Evolutionary conservation across 306 rosid genomes (phyloP).

Genomic region (Sophora flavescens): DNA sequence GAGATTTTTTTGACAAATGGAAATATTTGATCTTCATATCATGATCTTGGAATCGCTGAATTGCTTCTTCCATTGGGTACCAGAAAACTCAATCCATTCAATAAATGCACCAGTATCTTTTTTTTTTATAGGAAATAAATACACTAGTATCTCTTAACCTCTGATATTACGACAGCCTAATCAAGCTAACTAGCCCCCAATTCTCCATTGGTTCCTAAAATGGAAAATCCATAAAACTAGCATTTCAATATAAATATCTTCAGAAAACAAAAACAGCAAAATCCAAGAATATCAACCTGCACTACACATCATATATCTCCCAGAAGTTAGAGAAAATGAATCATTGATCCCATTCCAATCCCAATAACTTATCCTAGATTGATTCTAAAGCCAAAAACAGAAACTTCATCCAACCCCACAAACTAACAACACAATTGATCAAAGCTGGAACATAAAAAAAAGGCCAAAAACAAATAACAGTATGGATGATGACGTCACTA

Average conservation of each 20-base stretch:
- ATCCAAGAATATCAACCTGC: conserved; percentile 16
- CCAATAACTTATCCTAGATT: conserved; percentile 1
- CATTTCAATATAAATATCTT: not conserved
- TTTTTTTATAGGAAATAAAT: not conserved
- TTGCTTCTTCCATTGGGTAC: conserved; percentile 35
- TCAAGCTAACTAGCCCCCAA: conserved; percentile 15
- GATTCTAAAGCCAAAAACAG: conserved; percentile 20
- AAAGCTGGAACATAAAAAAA: not conserved
- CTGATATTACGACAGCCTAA: not conserved
- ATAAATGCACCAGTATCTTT: not conserved
- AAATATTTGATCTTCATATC: conserved; percentile 26
- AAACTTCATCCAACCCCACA: conserved; percentile 42
- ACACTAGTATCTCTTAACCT: not conserved
- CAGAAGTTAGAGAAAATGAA: conserved; percentile 1
- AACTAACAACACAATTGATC: not conserved
- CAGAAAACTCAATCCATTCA: conserved; percentile 7
- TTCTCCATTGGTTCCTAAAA: conserved; percentile 16
- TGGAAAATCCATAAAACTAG: conserved; percentile 1
- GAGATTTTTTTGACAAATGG: not conserved
- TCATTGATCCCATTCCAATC: conserved; percentile 28
- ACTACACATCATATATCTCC: not conserved
- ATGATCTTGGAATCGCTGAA: conserved; percentile 23
- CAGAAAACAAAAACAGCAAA: not conserved
- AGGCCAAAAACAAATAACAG: not conserved
- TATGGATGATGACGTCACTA: not conserved